Evolutionary conservation across 495 filamentous ascomycete genomes (phyloP), one percentile per base, ranked within the genome.

Genomic region (Coniosporium apollinis): DNA sequence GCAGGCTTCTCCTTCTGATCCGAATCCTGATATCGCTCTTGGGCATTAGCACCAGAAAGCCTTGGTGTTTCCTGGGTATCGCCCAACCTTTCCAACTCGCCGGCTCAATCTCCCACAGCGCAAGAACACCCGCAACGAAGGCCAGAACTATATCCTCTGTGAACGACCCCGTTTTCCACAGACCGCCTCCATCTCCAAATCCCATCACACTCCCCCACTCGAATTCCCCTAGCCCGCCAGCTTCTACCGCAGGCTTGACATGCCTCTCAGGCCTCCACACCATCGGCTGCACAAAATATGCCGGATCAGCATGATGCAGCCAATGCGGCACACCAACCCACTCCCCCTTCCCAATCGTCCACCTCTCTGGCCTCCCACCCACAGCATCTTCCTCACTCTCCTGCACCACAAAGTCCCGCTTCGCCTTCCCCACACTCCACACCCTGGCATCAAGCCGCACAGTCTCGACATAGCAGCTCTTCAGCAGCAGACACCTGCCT

Each of bases 401-500:
- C 0, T 56, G 55, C 19, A 72, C 24, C 5, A 49, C 59, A 28
- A 68, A 39, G 31, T 68, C 61, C 0, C 60, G 45, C 8, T 56
- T 54, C 19, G 67, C 46, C 29, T 60, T 41, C 19, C 59, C 57
- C 37, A 62, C 54, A 5, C 58, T 61, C 25, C 65, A 56, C 2
- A 60, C 54, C n/a, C 58, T 59, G 9, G 62, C 55, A 39, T 70
- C 61, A 6, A 75, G 45, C 6, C 69, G 63, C 28, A 71, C 38
- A 18, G 64, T 54, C 50, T 76, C 72, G 33, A 66, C 61, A 41
- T 68, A 67, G 37, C 58, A 66, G 29, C 64, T 56, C 39, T 62
- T 67, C 5, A 76, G 44, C 4, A 73, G 42, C 2, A 62, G 63
- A 38, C 70, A 75, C 3, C 54, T 54, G 6, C 45, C 47, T 11